A percentile compares a stretch with the other conserved stretches of the same genome.
Conservation (phyloP, 2,329 filamentous ascomycete species). For the Dothistroma septosporum region DNA sequence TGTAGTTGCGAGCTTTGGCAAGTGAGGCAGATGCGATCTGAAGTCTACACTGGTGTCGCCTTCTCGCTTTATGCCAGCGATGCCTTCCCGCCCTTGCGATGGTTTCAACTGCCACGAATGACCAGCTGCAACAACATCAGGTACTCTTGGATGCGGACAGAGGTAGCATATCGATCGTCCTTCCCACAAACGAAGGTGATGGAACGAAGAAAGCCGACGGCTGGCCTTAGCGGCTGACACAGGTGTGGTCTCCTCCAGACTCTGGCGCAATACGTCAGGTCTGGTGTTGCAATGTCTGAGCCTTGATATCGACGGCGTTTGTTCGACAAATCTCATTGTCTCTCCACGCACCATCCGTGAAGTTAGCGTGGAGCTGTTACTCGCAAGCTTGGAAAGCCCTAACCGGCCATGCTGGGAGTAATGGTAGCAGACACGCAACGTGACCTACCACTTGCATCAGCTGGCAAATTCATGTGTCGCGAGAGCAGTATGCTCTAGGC, state of each 20-base stretch:
- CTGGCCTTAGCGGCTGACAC: neutral
- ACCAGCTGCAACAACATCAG: neutral
- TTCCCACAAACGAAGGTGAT: neutral
- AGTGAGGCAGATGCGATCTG: neutral
- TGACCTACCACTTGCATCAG: neutral
- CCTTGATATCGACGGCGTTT: neutral
- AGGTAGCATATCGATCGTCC: neutral
- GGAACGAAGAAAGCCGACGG: neutral
- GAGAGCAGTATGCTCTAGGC: neutral
- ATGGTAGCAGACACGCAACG: neutral
- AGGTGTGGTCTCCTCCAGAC: neutral
- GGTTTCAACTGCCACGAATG: neutral
- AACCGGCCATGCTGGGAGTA: neutral
- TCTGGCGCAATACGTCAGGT: neutral
- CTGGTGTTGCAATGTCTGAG: neutral
- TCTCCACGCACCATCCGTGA: neutral
- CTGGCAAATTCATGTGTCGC: neutral
- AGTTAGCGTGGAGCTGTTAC: neutral
- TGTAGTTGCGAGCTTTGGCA: neutral
- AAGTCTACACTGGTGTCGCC: neutral
- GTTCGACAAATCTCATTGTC: neutral
- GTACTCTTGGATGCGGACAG: neutral
- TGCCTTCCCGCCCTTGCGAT: neutral
- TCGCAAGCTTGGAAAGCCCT: neutral
- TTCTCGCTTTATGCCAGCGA: neutral